Conservation (phyloP, 768 basidiomycete species). For the Boletellus ananiceps region DNA sequence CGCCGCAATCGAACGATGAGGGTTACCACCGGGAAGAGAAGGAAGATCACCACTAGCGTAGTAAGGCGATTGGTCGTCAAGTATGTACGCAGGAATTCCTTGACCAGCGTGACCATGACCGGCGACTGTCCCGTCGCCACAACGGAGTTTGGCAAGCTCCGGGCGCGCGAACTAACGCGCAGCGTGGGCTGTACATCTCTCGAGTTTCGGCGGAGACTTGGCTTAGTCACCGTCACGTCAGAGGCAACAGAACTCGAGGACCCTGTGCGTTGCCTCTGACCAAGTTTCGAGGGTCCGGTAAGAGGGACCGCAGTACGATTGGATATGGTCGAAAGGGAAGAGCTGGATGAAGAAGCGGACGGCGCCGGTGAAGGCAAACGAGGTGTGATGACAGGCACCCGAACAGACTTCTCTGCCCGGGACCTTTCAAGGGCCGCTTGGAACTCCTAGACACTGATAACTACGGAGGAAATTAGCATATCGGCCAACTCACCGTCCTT, state of each 20-base stretch:
- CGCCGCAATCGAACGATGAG: slow-evolving; percentile 51
- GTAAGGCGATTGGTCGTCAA: slow-evolving; percentile 44
- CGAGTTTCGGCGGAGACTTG: slow-evolving; percentile 4
- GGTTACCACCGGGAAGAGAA: slow-evolving; percentile 41
- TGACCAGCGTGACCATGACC: slow-evolving; percentile 39
- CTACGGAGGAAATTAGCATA: background rate
- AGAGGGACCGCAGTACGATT: slow-evolving; percentile 66
- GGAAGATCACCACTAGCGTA: slow-evolving; percentile 39
- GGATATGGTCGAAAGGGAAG: slow-evolving; percentile 67
- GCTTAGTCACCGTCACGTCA: slow-evolving; percentile 25
- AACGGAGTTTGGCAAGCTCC: slow-evolving; percentile 6
- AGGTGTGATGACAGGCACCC: slow-evolving; percentile 20
- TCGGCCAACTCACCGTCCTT: slow-evolving; percentile 45
- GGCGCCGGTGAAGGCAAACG: slow-evolving; percentile 45
- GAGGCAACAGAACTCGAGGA: slow-evolving; percentile 25
- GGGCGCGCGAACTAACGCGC: slow-evolving; percentile 14
- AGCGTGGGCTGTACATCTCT: slow-evolving; percentile 6
- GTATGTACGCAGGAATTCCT: slow-evolving; percentile 45
- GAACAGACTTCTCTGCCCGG: slow-evolving; percentile 23
- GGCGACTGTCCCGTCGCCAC: slow-evolving; percentile 17
- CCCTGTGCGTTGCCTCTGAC: slow-evolving; percentile 10
- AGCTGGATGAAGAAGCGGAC: slow-evolving; percentile 55
- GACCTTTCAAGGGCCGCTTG: slow-evolving; percentile 29
- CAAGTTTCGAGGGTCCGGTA: slow-evolving; percentile 10
- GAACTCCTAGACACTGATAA: slow-evolving; percentile 30